Percentiles rank a stretch among this genome's conserved stretches.
Evolutionary conservation across 2,329 filamentous ascomycete species (phyloP).

Genomic region (Monosporascus sp.): DNA sequence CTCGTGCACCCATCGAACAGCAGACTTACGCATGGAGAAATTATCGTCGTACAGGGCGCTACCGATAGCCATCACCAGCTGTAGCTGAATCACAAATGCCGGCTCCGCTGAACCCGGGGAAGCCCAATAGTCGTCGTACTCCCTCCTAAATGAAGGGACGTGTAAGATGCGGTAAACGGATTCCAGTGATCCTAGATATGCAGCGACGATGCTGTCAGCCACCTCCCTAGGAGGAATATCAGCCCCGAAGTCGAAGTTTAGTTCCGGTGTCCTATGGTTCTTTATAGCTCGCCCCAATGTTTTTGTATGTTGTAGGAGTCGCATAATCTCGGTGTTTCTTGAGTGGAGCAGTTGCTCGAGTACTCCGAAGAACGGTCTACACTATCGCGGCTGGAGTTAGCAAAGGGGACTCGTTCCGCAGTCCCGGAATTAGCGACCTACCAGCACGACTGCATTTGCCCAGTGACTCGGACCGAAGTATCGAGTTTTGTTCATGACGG

Average conservation of each 20-base stretch:
- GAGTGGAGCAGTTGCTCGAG: constrained; percentile 18
- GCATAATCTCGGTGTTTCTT: constrained; percentile 25
- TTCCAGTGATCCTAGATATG: constrained; percentile 52
- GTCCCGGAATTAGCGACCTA: constrained; percentile 19
- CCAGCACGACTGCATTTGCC: constrained; percentile 38
- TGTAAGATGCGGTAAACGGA: constrained; percentile 53
- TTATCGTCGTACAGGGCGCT: constrained; percentile 40
- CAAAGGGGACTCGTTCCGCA: background rate
- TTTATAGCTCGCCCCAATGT: constrained; percentile 36
- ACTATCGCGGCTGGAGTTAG: constrained; percentile 7
- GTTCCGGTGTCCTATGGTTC: constrained; percentile 28
- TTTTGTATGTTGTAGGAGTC: constrained; percentile 34
- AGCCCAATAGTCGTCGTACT: constrained; percentile 48
- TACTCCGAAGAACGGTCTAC: constrained; percentile 16
- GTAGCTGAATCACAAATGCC: constrained; percentile 46
- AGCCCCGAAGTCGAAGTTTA: constrained; percentile 33
- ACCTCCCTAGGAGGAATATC: constrained; percentile 33
- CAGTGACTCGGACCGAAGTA: constrained; percentile 47
- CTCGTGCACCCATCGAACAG: constrained; percentile 47
- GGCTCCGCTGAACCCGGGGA: constrained; percentile 32
- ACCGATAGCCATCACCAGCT: constrained; percentile 49
- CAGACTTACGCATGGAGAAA: constrained; percentile 35
- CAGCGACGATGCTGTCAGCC: constrained; percentile 44
- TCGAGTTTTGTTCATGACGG: constrained; percentile 35
- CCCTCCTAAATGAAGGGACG: constrained; percentile 47